A percentile compares a stretch with the other conserved stretches of the same genome.
These are phyloP conservation scores for Candida endomychidarum DNA, from an alignment of 805 yeast genomes.

Conservation along the genomic window DNA sequence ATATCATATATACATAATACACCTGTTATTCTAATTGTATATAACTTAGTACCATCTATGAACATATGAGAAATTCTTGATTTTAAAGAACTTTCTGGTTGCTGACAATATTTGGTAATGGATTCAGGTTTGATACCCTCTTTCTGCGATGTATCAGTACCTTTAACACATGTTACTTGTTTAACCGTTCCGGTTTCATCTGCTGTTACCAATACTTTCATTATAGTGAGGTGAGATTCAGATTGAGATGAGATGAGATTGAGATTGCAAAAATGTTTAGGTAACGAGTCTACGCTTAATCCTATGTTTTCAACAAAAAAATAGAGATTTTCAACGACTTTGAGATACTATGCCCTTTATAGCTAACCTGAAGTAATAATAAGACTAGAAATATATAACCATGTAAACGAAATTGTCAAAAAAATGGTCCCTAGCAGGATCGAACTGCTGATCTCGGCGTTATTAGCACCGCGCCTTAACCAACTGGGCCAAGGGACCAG, in stretches of 20 bases:
- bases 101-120: constrained; percentile 42
- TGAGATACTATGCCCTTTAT: no score
- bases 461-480: constrained; percentile 55
- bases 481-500: constrained; percentile 57
- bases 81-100: constrained; percentile 26
- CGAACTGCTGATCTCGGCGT: constrained; percentile 79
- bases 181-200: constrained; percentile 68
- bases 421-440: constrained; percentile 79
- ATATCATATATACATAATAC: constrained; percentile 38
- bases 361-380: no score
- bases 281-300: no score
- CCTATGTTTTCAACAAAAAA: no score
- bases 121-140: constrained; percentile 63
- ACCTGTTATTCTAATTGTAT: constrained; percentile 47
- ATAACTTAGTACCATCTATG: constrained; percentile 31
- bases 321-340: no score
- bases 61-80: constrained; percentile 37
- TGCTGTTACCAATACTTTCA: constrained; percentile 65
- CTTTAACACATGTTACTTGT: constrained; percentile 60
- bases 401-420: no score
- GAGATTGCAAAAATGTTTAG: no score
- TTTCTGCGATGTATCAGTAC: constrained; percentile 78
- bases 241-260: constrained; percentile 10
- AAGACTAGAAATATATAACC: no score
- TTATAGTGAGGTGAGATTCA: no score